These are phyloP conservation scores for Iris pallida DNA, from an alignment of 116 monocot genomes.

Conservation along the genomic window DNA sequence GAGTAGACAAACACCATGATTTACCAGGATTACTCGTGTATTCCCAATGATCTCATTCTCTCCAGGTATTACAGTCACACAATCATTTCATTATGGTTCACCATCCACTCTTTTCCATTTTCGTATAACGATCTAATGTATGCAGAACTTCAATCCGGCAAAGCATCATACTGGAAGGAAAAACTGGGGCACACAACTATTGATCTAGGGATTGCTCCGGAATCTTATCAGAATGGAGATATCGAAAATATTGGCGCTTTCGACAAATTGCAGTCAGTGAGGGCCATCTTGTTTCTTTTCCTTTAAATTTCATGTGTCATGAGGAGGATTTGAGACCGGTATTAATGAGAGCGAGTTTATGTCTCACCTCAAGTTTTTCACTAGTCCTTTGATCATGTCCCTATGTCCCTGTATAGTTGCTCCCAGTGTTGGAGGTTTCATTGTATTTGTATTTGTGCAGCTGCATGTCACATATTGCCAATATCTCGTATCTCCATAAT, in stretches of 20 bases:
- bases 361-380: conserved; percentile 86
- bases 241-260: conserved; percentile 36
- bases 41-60: conserved; percentile 90
- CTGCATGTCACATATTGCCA: neutral
- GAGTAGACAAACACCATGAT: conserved; percentile 83
- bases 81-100: neutral
- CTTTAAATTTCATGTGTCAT: conserved; percentile 83
- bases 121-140: no score
- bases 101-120: neutral
- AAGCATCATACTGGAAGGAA: conserved; percentile 70
- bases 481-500: no score
- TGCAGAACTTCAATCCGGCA: conserved; percentile 71
- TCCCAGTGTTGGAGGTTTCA: neutral
- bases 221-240: conserved; percentile 55
- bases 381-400: conserved; percentile 15
- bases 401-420: neutral
- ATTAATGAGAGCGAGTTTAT: conserved; percentile 91
- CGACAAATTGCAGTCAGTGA: conserved; percentile 63
- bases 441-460: conserved; percentile 8
- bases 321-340: conserved; percentile 78
- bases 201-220: conserved; percentile 82
- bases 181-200: conserved; percentile 88
- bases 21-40: conserved; percentile 90
- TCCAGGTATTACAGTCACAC: conserved; percentile 46
- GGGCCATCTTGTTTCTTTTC: conserved; percentile 94